These are phyloP conservation scores for Pseudopyricularia javanii DNA, from an alignment of 2,329 filamentous ascomycete genomes.

Conservation along the genomic window DNA sequence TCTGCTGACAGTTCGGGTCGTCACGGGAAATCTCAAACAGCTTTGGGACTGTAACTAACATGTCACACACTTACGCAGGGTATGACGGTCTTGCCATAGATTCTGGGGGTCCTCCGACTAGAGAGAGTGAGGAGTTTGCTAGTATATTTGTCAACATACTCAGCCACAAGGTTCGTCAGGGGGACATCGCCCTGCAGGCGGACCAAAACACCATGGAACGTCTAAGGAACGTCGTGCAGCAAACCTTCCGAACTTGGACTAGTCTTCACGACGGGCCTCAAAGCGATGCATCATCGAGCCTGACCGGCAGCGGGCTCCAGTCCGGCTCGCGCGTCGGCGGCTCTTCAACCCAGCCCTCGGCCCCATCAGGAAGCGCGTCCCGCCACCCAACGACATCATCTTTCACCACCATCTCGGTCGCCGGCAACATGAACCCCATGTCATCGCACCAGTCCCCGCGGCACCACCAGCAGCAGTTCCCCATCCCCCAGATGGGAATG, in stretches of 20 bases:
- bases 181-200: constrained; percentile 9
- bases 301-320: constrained; percentile 3
- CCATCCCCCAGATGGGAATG: background rate
- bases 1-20: background rate
- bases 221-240: constrained; percentile 9
- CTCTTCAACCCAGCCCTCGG: constrained; percentile 5
- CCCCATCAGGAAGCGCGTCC: constrained; percentile 2
- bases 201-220: constrained; percentile 8
- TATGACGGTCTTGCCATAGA: constrained; percentile 7
- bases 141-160: constrained; percentile 12
- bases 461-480: constrained; percentile 1
- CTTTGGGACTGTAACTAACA: background rate
- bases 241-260: constrained; percentile 11
- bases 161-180: constrained; percentile 12
- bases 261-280: constrained; percentile 8
- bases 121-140: constrained; percentile 11
- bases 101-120: constrained; percentile 5
- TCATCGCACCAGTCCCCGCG: background rate
- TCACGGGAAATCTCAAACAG: background rate
- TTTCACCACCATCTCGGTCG: background rate
- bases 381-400: constrained; percentile 2
- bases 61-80: constrained; percentile 4
- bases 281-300: constrained; percentile 11
- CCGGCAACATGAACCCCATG: background rate
- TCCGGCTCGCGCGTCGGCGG: constrained; percentile 5